phyloP scores from a whole-genome alignment of 2,329 filamentous ascomycete species.

The Didymella glomerata region DNA sequence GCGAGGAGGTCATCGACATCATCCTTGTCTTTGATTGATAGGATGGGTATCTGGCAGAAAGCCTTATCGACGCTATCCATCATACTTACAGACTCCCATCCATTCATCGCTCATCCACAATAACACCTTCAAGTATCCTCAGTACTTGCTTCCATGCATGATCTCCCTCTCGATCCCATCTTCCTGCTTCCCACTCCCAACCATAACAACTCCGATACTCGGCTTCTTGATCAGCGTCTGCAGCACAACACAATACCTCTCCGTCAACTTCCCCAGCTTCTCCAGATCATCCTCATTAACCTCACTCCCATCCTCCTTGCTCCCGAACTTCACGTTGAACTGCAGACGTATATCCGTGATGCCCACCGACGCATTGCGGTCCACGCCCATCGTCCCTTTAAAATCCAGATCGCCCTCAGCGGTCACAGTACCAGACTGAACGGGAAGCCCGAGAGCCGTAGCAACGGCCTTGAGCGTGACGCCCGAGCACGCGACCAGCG shows the following conservation, averaged over 20 bases:
- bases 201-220: conserved; percentile 37
- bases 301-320: conserved; percentile 42
- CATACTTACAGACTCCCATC: too few relatives aligned
- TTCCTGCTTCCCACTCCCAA: conserved; percentile 35
- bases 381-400: conserved; percentile 60
- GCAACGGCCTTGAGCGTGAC: conserved; percentile 62
- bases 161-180: conserved; percentile 32
- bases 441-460: conserved; percentile 57
- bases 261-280: conserved; percentile 58
- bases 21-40: too few relatives aligned
- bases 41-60: too few relatives aligned
- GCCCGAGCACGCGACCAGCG: conserved; percentile 60
- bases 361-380: conserved; percentile 57
- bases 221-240: conserved; percentile 48
- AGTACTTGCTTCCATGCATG: conserved; percentile 24
- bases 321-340: conserved; percentile 55
- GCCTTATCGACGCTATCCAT: too few relatives aligned
- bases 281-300: conserved; percentile 56
- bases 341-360: conserved; percentile 57
- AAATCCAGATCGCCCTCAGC: conserved; percentile 61
- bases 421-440: conserved; percentile 53
- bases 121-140: neutral
- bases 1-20: too few relatives aligned
- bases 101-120: too few relatives aligned
- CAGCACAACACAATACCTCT: conserved; percentile 59